Conservation (phyloP, 2,329 filamentous ascomycete genomes). For the Colletotrichum australisinense region DNA sequence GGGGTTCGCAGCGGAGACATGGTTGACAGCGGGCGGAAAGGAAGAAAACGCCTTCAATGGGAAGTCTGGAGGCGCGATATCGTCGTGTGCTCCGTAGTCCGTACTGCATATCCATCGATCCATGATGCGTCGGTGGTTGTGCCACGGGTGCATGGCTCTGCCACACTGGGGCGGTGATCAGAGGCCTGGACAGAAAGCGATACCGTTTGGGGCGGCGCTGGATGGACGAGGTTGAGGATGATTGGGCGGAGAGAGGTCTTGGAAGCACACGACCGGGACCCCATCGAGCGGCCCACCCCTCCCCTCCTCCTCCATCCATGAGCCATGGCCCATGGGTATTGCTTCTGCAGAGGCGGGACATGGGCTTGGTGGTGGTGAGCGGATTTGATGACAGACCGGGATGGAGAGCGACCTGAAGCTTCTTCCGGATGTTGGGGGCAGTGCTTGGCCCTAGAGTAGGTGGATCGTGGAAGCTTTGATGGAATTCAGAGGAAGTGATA, state of each 20-base stretch:
- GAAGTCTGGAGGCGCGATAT: too few species aligned
- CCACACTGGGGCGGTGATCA: conserved; percentile 8
- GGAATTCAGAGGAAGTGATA: neutral
- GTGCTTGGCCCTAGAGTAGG: neutral
- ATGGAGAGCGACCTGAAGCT: neutral
- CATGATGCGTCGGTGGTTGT: conserved; percentile 2
- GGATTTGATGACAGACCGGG: conserved; percentile 7
- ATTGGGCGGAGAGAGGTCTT: conserved; percentile 12
- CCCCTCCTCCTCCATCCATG: too few species aligned
- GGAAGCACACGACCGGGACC: neutral
- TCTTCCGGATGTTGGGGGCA: neutral
- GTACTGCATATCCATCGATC: neutral
- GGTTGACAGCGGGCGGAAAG: neutral
- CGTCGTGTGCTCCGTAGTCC: neutral
- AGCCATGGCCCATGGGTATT: neutral
- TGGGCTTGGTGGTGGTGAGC: neutral
- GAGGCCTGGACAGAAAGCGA: neutral
- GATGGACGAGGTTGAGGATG: neutral
- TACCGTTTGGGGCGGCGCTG: conserved; percentile 9
- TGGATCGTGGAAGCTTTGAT: neutral
- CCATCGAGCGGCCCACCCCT: neutral
- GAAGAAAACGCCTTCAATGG: neutral
- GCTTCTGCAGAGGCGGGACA: neutral
- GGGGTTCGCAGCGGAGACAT: too few species aligned
- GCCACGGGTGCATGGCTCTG: conserved; percentile 2